These are phyloP conservation scores for Mycena latifolia DNA, from an alignment of 768 basidiomycete genomes.

Conservation along the genomic window DNA sequence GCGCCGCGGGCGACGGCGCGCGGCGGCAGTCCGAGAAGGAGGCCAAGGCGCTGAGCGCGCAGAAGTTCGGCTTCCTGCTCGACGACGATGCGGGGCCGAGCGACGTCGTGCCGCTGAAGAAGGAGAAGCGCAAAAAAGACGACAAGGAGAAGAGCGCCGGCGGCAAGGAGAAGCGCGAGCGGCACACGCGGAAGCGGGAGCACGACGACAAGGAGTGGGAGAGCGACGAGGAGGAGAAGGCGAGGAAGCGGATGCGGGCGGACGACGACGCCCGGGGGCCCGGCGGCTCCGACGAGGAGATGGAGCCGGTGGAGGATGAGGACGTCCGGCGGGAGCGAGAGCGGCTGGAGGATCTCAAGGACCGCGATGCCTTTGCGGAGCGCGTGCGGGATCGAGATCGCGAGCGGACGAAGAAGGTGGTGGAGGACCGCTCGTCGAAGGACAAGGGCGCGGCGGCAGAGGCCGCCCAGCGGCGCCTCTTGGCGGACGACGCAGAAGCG, in stretches of 20 bases:
- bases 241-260: conserved; percentile 71
- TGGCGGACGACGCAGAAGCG: conserved; percentile 83
- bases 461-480: conserved; percentile 80
- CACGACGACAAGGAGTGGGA: conserved; percentile 89
- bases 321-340: conserved; percentile 78
- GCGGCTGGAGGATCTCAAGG: conserved; percentile 81
- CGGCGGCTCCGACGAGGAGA: conserved; percentile 54
- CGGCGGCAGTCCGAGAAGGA: conserved; percentile 83
- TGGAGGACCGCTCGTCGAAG: conserved; percentile 92
- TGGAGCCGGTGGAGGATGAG: conserved; percentile 76
- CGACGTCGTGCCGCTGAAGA: conserved; percentile 55
- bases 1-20: conserved; percentile 54
- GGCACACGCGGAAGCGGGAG: conserved; percentile 84
- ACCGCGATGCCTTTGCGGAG: conserved; percentile 94
- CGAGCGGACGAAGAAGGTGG: conserved; percentile 89
- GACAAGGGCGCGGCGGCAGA: conserved; percentile 81
- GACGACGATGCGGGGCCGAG: conserved; percentile 75
- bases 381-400: conserved; percentile 86
- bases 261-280: conserved; percentile 52
- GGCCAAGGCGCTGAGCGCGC: conserved; percentile 72
- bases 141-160: conserved; percentile 64
- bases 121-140: conserved; percentile 58
- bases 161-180: conserved; percentile 65
- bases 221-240: conserved; percentile 88
- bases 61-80: conserved; percentile 85